Conservation (phyloP, 2,329 filamentous ascomycete species). For the Aspergillus aculeatinus region DNA sequence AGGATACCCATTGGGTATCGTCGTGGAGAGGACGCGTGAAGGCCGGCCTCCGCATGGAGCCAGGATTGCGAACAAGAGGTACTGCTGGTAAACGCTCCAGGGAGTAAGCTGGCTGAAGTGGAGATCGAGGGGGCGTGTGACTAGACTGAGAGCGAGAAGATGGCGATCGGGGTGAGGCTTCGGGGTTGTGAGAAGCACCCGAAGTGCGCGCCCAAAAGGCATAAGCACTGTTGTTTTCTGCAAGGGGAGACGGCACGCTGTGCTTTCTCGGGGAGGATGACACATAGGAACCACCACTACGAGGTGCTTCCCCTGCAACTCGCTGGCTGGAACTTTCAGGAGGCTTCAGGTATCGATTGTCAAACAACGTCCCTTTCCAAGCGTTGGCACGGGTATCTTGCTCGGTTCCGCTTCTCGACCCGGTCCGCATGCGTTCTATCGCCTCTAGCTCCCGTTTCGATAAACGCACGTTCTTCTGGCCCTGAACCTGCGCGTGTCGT, state of each 20-base stretch:
- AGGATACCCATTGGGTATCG: slow-evolving; percentile 48
- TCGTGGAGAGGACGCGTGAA: slow-evolving; percentile 47
- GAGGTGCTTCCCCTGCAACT: slow-evolving; percentile 20
- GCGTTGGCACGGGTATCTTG: slow-evolving; percentile 14
- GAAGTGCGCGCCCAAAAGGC: slow-evolving; percentile 49
- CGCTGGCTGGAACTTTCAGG: slow-evolving; percentile 21
- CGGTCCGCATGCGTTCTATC: slow-evolving; percentile 67
- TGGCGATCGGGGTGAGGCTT: slow-evolving; percentile 18
- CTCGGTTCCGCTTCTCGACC: slow-evolving; percentile 40
- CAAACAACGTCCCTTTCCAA: slow-evolving; percentile 7
- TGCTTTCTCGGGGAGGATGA: slow-evolving; percentile 17
- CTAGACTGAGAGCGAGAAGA: slow-evolving; percentile 6
- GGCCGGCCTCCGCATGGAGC: slow-evolving; percentile 38
- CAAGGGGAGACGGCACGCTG: slow-evolving; percentile 34
- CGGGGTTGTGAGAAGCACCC: slow-evolving; percentile 31
- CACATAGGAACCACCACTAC: slow-evolving; percentile 15
- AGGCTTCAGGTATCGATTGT: slow-evolving; percentile 21
- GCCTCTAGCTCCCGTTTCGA: slow-evolving; percentile 78
- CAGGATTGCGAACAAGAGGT: slow-evolving; percentile 37
- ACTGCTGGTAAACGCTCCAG: slow-evolving; percentile 33
- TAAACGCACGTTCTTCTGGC: slow-evolving; percentile 76
- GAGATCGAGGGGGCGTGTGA: slow-evolving; percentile 34
- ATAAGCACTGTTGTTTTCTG: slow-evolving; percentile 40
- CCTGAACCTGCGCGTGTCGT: slow-evolving; percentile 70
- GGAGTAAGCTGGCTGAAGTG: slow-evolving; percentile 32